Evolutionary conservation across 2,329 filamentous ascomycete genomes (phyloP).

Genomic region (Phoma sp.): DNA sequence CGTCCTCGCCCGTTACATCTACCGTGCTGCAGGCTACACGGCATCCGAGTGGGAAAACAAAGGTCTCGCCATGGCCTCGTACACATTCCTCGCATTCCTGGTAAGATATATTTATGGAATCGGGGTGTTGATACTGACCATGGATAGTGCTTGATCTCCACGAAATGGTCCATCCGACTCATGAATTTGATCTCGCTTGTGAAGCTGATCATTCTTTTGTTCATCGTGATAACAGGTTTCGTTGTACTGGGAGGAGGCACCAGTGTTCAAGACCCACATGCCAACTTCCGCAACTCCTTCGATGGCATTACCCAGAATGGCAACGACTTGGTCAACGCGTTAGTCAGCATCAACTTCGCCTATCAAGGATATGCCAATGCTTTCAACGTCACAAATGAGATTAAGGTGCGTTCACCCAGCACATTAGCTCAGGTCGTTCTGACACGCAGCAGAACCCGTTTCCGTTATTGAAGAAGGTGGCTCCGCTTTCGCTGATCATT

Average conservation of each 20-base stretch:
- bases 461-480: slow-evolving; percentile 58
- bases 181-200: slow-evolving; percentile 49
- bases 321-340: slow-evolving; percentile 37
- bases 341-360: slow-evolving; percentile 43
- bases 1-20: slow-evolving; percentile 41
- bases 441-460: slow-evolving; percentile 59
- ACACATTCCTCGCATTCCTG: slow-evolving; percentile 32
- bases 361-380: slow-evolving; percentile 41
- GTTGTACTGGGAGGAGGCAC: slow-evolving; percentile 39
- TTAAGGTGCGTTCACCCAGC: slow-evolving; percentile 26
- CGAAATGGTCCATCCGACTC: slow-evolving; percentile 33
- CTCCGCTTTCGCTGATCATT: slow-evolving; percentile 57
- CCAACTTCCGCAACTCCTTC: slow-evolving; percentile 38
- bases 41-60: slow-evolving; percentile 40
- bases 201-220: slow-evolving; percentile 68
- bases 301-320: slow-evolving; percentile 36
- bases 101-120: not conserved
- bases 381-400: slow-evolving; percentile 45
- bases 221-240: slow-evolving; percentile 48
- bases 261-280: slow-evolving; percentile 30
- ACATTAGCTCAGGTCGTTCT: not conserved
- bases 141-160: slow-evolving; percentile 30
- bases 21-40: slow-evolving; percentile 31
- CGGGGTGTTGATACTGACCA: not conserved
- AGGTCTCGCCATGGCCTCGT: slow-evolving; percentile 35